phyloP scores from a whole-genome alignment of 2,329 filamentous ascomycete genomes.

The Hirsutella thompsonii region DNA sequence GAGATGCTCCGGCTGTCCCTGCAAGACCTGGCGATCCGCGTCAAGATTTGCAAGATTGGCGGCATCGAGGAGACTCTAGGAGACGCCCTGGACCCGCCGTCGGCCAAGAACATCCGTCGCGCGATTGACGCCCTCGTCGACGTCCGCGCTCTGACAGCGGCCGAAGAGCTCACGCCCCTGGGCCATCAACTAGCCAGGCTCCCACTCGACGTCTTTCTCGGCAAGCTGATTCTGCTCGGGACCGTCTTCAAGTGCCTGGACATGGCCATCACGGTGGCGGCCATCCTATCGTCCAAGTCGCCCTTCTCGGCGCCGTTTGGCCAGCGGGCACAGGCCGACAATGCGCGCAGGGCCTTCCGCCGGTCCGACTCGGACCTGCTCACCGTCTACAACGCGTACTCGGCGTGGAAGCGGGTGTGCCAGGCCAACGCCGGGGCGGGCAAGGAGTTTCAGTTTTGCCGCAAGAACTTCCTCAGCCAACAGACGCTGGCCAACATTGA shows the following conservation, averaged over 20 bases:
- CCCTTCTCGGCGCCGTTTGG: slow-evolving; percentile 84
- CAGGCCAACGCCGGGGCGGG: slow-evolving; percentile 45
- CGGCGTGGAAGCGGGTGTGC: slow-evolving; percentile 76
- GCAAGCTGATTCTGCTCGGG: slow-evolving; percentile 81
- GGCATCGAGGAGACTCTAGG: slow-evolving; percentile 83
- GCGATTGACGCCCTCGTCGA: slow-evolving; percentile 90
- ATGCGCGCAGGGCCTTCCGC: slow-evolving; percentile 65
- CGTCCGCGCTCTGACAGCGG: slow-evolving; percentile 71
- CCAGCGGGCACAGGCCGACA: slow-evolving; percentile 69
- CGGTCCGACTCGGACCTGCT: slow-evolving; percentile 83
- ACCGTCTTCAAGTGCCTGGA: slow-evolving; percentile 85
- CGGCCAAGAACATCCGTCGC: slow-evolving; percentile 80
- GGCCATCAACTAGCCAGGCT: slow-evolving; percentile 78
- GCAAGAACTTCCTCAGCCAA: slow-evolving; percentile 85
- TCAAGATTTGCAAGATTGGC: slow-evolving; percentile 95
- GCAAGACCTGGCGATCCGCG: slow-evolving; percentile 87
- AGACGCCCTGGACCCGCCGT: slow-evolving; percentile 81
- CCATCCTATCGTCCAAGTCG: slow-evolving; percentile 87
- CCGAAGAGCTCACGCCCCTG: slow-evolving; percentile 76
- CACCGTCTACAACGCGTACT: slow-evolving; percentile 89
- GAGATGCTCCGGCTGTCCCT: slow-evolving; percentile 91
- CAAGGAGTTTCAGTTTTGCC: slow-evolving; percentile 82
- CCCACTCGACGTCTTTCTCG: slow-evolving; percentile 86
- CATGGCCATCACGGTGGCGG: slow-evolving; percentile 81
- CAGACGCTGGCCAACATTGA: slow-evolving; percentile 87